Conservation (phyloP, 2,329 filamentous ascomycete species). For the Aspergillus awamori region DNA sequence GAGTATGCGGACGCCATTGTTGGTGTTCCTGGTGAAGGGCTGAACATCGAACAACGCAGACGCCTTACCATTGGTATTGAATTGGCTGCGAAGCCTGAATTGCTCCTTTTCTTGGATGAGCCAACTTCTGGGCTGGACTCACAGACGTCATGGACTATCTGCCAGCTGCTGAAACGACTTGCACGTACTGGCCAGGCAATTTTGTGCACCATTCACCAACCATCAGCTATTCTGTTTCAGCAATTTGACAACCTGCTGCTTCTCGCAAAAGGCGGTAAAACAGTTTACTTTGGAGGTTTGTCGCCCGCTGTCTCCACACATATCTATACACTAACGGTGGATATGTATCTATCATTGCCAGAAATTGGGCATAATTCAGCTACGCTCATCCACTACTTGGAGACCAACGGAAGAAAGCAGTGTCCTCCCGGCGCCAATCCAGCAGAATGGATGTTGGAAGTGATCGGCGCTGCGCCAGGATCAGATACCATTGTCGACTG, state of each 20-base stretch:
- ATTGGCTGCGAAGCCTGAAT: slow-evolving; percentile 82
- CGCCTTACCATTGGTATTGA: slow-evolving; percentile 90
- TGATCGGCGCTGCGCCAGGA: slow-evolving; percentile 59
- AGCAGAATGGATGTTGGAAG: slow-evolving; percentile 68
- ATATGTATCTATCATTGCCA: no score
- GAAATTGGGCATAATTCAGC: slow-evolving; percentile 61
- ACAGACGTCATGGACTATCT: slow-evolving; percentile 87
- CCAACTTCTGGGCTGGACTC: slow-evolving; percentile 88
- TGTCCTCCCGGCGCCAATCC: slow-evolving; percentile 67
- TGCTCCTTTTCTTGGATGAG: slow-evolving; percentile 87
- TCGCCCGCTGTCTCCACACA: no score
- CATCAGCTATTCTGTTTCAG: slow-evolving; percentile 86
- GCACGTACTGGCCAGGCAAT: slow-evolving; percentile 84
- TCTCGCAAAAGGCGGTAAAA: slow-evolving; percentile 63
- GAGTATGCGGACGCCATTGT: slow-evolving; percentile 85
- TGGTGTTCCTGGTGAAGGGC: slow-evolving; percentile 78
- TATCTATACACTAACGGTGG: no score
- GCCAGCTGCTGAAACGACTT: slow-evolving; percentile 80
- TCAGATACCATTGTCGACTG: slow-evolving; percentile 55
- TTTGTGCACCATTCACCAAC: slow-evolving; percentile 91
- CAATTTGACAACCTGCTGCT: slow-evolving; percentile 69
- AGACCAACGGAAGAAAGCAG: slow-evolving; percentile 56
- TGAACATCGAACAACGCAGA: slow-evolving; percentile 64
- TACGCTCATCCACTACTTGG: slow-evolving; percentile 63
- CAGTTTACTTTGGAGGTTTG: slow-evolving; percentile 62